Conservation (phyloP, 768 basidiomycete genomes). For the Ramaria sp. region DNA sequence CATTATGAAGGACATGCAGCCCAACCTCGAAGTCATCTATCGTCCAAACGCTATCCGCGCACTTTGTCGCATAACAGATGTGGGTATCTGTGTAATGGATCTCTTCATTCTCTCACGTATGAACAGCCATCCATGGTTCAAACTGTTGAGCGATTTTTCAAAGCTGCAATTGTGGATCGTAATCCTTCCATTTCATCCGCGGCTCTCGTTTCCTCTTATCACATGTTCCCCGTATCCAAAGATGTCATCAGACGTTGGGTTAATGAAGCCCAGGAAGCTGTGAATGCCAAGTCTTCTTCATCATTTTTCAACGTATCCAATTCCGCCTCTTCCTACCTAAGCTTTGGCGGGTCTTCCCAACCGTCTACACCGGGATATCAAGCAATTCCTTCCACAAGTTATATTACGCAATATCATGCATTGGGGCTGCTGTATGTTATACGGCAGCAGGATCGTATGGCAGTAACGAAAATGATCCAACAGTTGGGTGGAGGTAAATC, state of each 20-base stretch:
- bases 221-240: conserved; percentile 86
- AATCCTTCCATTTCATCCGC: conserved; percentile 94
- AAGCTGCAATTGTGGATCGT: conserved; percentile 95
- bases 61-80: conserved; percentile 93
- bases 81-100: conserved; percentile 35
- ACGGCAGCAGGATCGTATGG: conserved; percentile 97
- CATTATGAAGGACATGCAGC: conserved; percentile 99
- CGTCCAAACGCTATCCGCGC: conserved; percentile 96
- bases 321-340: conserved; percentile 51
- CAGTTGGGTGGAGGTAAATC: conserved; percentile 87
- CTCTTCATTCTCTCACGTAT: conserved; percentile 3
- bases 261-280: conserved; percentile 97
- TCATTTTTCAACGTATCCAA: conserved; percentile 49
- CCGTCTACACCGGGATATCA: conserved; percentile 48
- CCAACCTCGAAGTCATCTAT: conserved; percentile 97
- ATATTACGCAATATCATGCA: conserved; percentile 95
- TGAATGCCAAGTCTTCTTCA: conserved; percentile 73
- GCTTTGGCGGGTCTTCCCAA: conserved; percentile 49
- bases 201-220: conserved; percentile 93
- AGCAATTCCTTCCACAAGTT: conserved; percentile 77
- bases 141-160: conserved; percentile 98
- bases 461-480: conserved; percentile 98
- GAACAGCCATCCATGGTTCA: conserved; percentile 97
- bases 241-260: conserved; percentile 98
- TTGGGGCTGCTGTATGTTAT: conserved; percentile 89